Evolutionary conservation across 805 yeast genomes (phyloP), one percentile per base, ranked within the genome.

Genomic region (Schwanniomyces vanrijiae): DNA sequence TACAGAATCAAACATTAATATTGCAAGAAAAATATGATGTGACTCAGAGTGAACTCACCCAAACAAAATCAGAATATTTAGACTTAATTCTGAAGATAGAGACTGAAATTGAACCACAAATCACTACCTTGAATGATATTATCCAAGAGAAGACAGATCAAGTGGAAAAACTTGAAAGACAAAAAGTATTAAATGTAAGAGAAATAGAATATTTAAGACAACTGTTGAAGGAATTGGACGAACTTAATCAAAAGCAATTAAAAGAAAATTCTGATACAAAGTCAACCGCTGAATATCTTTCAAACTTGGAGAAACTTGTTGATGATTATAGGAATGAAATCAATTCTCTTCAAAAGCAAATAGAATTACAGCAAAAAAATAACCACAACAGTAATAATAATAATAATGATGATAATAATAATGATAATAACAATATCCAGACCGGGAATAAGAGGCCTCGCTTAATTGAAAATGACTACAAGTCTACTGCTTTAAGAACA

Each of bases 191-290:
- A 37, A 77, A 83, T n/a, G 56, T 68, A 20, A 81, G 79, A 50
- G 91, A 86, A 56, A 75, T 83, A 24, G 79, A 74, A 45, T 73
- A 82, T 47, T 64, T 86, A 44, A 69, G 86, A 48, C 72, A 71
- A 35, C 84, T 82, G 61, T 59, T 86, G 43, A 76, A 81, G 45
- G 75, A 74, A 25, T 59, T 79, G 40, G 84, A 80, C 48, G 56
- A 56, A 10, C 42, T 64, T 33, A 48, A 60, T 10, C 54, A 59
- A 35, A 60, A 60, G 18, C 53, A 49, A 42, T 7, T 41, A 37
- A 38, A 45, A 46, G 52, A 69, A 43, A 65, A 68, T 29, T 58
- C 59, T 8, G 58, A 57, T 21, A 45, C 58, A 18, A 58, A 60
- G 31, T 61, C 71, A 2, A 66, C 69, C 24, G 64, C 65, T 37